A percentile compares a stretch with the other conserved stretches of the same genome.
phyloP scores from a whole-genome alignment of 164 flowering plant species.

The Hamamelis virginiana region DNA sequence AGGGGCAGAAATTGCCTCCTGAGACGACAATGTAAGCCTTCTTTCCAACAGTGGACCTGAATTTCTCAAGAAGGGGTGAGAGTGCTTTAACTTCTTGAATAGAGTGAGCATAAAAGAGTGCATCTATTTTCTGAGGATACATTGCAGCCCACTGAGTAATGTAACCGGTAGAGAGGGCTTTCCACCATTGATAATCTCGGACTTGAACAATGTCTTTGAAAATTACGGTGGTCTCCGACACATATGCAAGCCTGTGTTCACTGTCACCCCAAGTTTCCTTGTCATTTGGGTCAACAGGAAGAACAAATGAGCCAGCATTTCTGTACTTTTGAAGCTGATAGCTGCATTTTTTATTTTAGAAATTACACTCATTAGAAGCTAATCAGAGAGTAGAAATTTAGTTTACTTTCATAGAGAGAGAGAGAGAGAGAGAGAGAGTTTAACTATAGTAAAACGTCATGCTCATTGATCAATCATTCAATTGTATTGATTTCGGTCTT shows the following conservation, averaged over 20 bases:
- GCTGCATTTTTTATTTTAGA: constrained; percentile 43
- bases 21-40: constrained; percentile 89
- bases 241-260: constrained; percentile 95
- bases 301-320: constrained; percentile 84
- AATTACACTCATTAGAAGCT: background rate
- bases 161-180: constrained; percentile 81
- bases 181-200: constrained; percentile 98
- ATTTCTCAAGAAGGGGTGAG: constrained; percentile 77
- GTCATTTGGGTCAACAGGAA: constrained; percentile 90
- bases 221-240: constrained; percentile 94
- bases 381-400: too few species aligned
- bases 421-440: too few species aligned
- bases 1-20: constrained; percentile 82
- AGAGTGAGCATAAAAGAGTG: constrained; percentile 89
- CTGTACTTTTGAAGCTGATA: constrained; percentile 96
- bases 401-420: too few species aligned
- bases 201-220: constrained; percentile 90
- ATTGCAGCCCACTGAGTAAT: constrained; percentile 97
- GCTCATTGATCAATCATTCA: too few species aligned
- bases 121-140: constrained; percentile 90
- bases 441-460: too few species aligned
- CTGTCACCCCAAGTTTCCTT: constrained; percentile 99
- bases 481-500: background rate
- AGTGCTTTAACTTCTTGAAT: constrained; percentile 68
- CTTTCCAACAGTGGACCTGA: constrained; percentile 76